Conservation (phyloP, 1,284 basidiomycete species). For the Trametes pubescens region DNA sequence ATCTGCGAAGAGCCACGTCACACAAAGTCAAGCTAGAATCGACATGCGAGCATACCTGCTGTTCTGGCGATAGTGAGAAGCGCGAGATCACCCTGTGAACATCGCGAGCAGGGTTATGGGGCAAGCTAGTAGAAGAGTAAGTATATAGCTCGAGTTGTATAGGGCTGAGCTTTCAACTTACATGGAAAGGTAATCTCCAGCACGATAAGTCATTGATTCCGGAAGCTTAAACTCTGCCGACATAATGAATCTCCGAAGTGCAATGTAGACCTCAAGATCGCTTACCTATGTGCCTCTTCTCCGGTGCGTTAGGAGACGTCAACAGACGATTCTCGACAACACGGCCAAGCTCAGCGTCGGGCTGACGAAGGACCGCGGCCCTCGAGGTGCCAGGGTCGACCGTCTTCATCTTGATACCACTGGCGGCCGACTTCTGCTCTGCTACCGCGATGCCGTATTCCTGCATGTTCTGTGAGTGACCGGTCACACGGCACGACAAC, state of each 20-base stretch:
- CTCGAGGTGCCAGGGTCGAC: slow-evolving; percentile 47
- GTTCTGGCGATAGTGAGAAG: slow-evolving; percentile 52
- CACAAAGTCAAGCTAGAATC: too few relatives aligned
- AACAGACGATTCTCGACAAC: slow-evolving; percentile 52
- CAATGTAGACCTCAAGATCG: slow-evolving; percentile 42
- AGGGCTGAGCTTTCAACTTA: slow-evolving; percentile 30
- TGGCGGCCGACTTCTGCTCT: slow-evolving; percentile 23
- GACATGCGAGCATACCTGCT: slow-evolving; percentile 42
- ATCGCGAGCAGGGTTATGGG: slow-evolving; percentile 49
- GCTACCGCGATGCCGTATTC: slow-evolving; percentile 42
- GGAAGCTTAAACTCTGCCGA: slow-evolving; percentile 52
- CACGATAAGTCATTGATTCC: slow-evolving; percentile 48
- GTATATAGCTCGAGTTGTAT: background rate
- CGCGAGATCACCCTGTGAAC: slow-evolving; percentile 51
- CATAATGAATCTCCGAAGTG: background rate
- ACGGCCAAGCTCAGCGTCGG: slow-evolving; percentile 49
- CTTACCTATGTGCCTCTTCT: slow-evolving; percentile 54
- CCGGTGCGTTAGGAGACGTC: slow-evolving; percentile 48
- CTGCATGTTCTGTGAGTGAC: slow-evolving; percentile 27
- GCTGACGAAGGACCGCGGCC: slow-evolving; percentile 48
- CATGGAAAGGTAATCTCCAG: slow-evolving; percentile 61
- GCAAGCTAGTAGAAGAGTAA: slow-evolving; percentile 42
- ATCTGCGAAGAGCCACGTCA: slow-evolving; percentile 39
- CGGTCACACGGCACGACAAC: too few relatives aligned
- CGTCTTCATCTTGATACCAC: slow-evolving; percentile 44